Conservation (phyloP, 2,329 filamentous ascomycete genomes). For the Arachnomyces sp. region DNA sequence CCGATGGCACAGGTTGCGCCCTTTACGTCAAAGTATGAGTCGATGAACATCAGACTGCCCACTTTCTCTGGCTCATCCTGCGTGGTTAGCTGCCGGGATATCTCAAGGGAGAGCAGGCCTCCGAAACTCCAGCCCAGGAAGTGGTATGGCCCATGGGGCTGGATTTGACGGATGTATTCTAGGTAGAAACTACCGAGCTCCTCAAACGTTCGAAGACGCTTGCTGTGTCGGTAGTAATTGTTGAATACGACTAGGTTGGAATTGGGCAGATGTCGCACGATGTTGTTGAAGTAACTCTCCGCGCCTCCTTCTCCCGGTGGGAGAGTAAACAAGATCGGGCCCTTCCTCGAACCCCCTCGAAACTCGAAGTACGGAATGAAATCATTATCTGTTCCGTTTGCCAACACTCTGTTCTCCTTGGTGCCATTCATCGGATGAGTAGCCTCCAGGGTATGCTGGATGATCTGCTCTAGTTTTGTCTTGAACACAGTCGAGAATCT, state of each 20-base stretch:
- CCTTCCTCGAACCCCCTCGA: background rate
- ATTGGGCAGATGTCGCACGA: background rate
- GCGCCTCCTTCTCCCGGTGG: slow-evolving; percentile 1
- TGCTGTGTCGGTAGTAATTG: slow-evolving; percentile 1
- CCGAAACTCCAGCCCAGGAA: slow-evolving; percentile 2
- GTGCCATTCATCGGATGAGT: background rate
- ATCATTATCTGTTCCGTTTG: background rate
- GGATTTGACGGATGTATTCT: background rate
- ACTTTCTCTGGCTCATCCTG: background rate
- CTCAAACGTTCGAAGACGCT: background rate
- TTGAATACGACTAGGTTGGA: slow-evolving; percentile 2
- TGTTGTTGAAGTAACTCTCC: slow-evolving; percentile 3
- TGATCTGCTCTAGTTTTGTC: background rate
- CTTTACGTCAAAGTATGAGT: background rate
- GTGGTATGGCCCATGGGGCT: slow-evolving; percentile 1
- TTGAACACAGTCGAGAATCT: background rate
- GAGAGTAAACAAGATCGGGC: background rate
- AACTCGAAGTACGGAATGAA: slow-evolving; percentile 1
- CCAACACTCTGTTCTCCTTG: background rate
- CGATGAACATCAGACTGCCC: background rate
- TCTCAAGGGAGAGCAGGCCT: background rate
- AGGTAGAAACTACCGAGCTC: background rate
- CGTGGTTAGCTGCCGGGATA: background rate
- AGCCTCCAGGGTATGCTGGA: background rate
- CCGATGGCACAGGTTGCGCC: background rate